These are phyloP conservation scores for Lactifluus pinguis DNA, from an alignment of 768 basidiomycete genomes.

Conservation along the genomic window DNA sequence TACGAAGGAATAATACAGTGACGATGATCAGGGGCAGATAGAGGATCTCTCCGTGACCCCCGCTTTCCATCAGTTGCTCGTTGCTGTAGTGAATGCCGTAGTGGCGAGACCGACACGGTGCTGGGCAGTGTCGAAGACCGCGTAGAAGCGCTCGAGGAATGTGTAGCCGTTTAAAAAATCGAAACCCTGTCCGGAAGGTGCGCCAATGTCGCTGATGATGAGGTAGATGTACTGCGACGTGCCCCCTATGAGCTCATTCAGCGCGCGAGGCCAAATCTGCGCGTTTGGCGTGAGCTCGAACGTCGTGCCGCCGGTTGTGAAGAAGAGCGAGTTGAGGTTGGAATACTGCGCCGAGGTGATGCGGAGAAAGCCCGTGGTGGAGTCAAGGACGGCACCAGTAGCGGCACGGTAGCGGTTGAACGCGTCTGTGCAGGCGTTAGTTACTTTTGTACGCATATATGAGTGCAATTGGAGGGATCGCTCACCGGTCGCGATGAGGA, in stretches of 20 bases:
- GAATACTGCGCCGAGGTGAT: no score
- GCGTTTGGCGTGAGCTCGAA: slow-evolving; percentile 34
- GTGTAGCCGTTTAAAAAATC: slow-evolving; percentile 36
- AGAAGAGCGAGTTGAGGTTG: no score
- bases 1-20: no score
- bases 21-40: no score
- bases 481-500: no score
- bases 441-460: not conserved
- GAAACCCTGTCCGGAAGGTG: slow-evolving; percentile 36
- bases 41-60: not conserved
- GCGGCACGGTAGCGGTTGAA: slow-evolving; percentile 25
- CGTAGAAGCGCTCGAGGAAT: slow-evolving; percentile 46
- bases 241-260: slow-evolving; percentile 39
- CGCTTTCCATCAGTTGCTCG: slow-evolving; percentile 23
- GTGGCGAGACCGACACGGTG: slow-evolving; percentile 48
- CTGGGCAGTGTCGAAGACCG: slow-evolving; percentile 54
- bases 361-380: slow-evolving; percentile 25
- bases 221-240: slow-evolving; percentile 29
- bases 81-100: slow-evolving; percentile 40
- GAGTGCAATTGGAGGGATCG: no score
- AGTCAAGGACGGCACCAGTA: slow-evolving; percentile 27
- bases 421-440: slow-evolving; percentile 25
- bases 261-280: slow-evolving; percentile 24
- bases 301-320: slow-evolving; percentile 21
- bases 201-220: slow-evolving; percentile 32